Evolutionary conservation across 371 early-diverging fungal species (phyloP).

Genomic region (Mucor ambiguus): DNA sequence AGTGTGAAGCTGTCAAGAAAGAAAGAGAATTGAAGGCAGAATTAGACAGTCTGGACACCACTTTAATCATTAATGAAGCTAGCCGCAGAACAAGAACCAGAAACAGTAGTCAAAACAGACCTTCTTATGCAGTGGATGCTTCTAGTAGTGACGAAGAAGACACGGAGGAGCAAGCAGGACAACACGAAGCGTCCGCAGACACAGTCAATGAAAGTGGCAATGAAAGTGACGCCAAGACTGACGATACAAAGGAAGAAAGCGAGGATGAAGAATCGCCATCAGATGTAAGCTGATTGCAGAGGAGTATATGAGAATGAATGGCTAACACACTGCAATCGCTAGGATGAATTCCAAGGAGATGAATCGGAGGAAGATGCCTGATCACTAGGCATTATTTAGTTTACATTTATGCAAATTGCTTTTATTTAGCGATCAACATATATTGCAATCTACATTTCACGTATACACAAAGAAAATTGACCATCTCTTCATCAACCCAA

Average conservation of each 20-base stretch:
- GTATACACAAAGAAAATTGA: background rate
- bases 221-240: background rate
- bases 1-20: slow-evolving; percentile 45
- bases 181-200: slow-evolving; percentile 4
- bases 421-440: background rate
- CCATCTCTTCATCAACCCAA: too few relatives aligned
- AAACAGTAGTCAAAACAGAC: slow-evolving; percentile 8
- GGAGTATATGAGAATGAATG: background rate
- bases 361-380: background rate
- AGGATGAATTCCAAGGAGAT: slow-evolving; percentile 4
- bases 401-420: background rate
- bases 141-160: slow-evolving; percentile 33
- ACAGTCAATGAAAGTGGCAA: background rate
- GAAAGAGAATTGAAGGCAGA: slow-evolving; percentile 46
- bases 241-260: background rate
- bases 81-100: slow-evolving; percentile 18
- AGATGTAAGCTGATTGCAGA: background rate
- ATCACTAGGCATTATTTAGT: background rate
- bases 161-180: slow-evolving; percentile 10
- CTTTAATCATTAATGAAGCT: slow-evolving; percentile 31
- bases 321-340: background rate
- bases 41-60: slow-evolving; percentile 39
- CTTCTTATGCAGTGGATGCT: slow-evolving; percentile 16
- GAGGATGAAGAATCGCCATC: slow-evolving; percentile 5
- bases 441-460: background rate